These are phyloP conservation scores for Castanea crenata DNA, from an alignment of 306 rosid species.

Conservation along the genomic window DNA sequence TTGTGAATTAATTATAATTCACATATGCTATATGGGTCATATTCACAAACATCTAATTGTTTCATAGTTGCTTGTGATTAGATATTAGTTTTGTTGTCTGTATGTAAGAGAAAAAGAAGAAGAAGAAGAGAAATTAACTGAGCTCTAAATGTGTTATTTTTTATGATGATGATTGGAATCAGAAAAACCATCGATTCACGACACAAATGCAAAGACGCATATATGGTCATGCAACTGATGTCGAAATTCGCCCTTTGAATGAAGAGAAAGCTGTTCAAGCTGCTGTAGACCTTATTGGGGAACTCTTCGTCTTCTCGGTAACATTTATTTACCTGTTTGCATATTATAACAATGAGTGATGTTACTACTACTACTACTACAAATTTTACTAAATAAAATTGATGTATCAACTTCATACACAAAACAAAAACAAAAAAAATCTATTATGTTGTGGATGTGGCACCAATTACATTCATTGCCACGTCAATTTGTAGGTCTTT, in stretches of 20 bases:
- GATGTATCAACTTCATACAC: too few relatives aligned
- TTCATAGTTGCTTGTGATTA: neutral
- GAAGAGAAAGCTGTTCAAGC: conserved; percentile 93
- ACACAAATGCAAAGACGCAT: conserved; percentile 83
- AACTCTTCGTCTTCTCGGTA: conserved; percentile 85
- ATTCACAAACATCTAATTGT: neutral
- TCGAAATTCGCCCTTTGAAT: conserved; percentile 81
- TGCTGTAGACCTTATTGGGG: conserved; percentile 91
- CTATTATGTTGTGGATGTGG: too few relatives aligned
- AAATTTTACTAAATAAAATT: too few relatives aligned
- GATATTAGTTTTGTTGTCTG: neutral
- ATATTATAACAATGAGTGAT: neutral
- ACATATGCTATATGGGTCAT: neutral
- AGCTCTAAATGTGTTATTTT: neutral
- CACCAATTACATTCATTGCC: too few relatives aligned
- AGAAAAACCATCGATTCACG: conserved; percentile 71
- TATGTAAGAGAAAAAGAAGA: neutral
- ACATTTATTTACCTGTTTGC: conserved; percentile 6
- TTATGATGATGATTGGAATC: conserved; percentile 26
- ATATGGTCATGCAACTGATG: conserved; percentile 81
- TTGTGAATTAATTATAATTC: neutral
- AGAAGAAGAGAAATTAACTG: too few relatives aligned
- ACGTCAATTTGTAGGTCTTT: too few relatives aligned
- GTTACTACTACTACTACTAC: too few relatives aligned
- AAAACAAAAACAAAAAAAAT: too few relatives aligned